Percentiles rank a stretch among this genome's conserved stretches.
Evolutionary conservation across 2,329 filamentous ascomycete genomes (phyloP).

Genomic region (Thelonectria blattea): DNA sequence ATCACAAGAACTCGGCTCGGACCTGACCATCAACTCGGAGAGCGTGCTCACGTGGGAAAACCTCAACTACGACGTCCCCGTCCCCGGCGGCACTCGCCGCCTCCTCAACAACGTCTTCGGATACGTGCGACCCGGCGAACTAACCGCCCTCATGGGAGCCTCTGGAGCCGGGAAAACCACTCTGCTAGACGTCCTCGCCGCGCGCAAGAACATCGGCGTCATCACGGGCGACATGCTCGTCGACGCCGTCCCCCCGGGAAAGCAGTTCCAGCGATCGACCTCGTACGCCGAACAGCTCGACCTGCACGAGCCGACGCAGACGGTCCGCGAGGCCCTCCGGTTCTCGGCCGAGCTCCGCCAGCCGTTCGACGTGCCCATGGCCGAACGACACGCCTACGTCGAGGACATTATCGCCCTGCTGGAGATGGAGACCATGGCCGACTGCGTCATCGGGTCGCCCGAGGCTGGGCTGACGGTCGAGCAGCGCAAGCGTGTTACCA

Average conservation of each 20-base stretch:
- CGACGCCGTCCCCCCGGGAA: slow-evolving; percentile 61
- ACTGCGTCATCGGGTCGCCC: slow-evolving; percentile 62
- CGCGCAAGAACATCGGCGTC: slow-evolving; percentile 66
- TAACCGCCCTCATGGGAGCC: slow-evolving; percentile 82
- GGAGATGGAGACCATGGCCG: slow-evolving; percentile 64
- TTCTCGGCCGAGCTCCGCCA: slow-evolving; percentile 69
- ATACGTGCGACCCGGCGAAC: slow-evolving; percentile 76
- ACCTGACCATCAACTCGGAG: slow-evolving; percentile 64
- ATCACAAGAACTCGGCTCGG: slow-evolving; percentile 51
- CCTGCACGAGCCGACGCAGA: slow-evolving; percentile 66
- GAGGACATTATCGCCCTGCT: slow-evolving; percentile 66
- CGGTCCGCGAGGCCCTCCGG: slow-evolving; percentile 66
- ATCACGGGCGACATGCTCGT: slow-evolving; percentile 63
- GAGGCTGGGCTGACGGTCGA: slow-evolving; percentile 75
- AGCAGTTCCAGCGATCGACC: slow-evolving; percentile 66
- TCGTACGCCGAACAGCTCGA: slow-evolving; percentile 69
- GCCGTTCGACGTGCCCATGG: slow-evolving; percentile 56
- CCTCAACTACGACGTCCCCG: slow-evolving; percentile 77
- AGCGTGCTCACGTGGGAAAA: slow-evolving; percentile 86
- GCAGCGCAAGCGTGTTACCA: slow-evolving; percentile 79
- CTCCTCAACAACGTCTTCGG: slow-evolving; percentile 65
- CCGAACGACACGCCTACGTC: slow-evolving; percentile 65
- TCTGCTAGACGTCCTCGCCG: slow-evolving; percentile 75
- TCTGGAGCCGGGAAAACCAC: slow-evolving; percentile 91
- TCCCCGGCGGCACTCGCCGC: slow-evolving; percentile 60